phyloP scores from a whole-genome alignment of 2,329 filamentous ascomycete genomes.

The Metarhizium rileyi region DNA sequence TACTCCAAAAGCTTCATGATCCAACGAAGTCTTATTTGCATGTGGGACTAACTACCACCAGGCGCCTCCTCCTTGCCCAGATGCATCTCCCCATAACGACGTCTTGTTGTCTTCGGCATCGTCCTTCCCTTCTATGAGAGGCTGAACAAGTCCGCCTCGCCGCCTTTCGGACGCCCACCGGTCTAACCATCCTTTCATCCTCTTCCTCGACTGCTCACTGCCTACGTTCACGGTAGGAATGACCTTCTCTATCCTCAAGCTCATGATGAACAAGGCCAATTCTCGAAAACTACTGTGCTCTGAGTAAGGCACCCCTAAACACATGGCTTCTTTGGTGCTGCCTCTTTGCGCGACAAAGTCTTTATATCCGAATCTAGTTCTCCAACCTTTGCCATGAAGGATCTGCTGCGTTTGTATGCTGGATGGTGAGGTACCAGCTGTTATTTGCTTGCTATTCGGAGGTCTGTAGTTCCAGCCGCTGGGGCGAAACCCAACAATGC shows the following conservation, averaged over 20 bases:
- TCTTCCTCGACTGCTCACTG: constrained; percentile 43
- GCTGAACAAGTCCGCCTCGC: constrained; percentile 41
- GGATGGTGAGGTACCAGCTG: constrained; percentile 39
- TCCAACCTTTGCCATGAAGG: constrained; percentile 59
- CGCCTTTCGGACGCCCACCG: constrained; percentile 50
- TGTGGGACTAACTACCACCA: constrained; percentile 23
- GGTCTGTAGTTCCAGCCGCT: constrained; percentile 91
- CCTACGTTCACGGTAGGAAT: constrained; percentile 87
- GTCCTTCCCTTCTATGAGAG: constrained; percentile 31
- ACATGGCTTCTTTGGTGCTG: constrained; percentile 71
- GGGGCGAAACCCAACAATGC: constrained; percentile 83
- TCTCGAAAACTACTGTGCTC: constrained; percentile 95
- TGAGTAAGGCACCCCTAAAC: constrained; percentile 89
- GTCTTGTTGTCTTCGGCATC: constrained; percentile 17
- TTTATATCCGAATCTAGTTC: constrained; percentile 56
- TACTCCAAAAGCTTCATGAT: neutral
- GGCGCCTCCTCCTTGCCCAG: constrained; percentile 26
- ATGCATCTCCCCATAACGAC: constrained; percentile 30
- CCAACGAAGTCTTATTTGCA: neutral
- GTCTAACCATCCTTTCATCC: constrained; percentile 58
- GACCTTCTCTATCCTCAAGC: constrained; percentile 75
- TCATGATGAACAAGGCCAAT: constrained; percentile 85
- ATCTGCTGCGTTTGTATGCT: constrained; percentile 40
- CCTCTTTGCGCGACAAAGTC: constrained; percentile 78
- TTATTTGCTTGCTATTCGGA: constrained; percentile 43